Conservation (phyloP, 306 rosid species). For the Cicer pinnatifidum region DNA sequence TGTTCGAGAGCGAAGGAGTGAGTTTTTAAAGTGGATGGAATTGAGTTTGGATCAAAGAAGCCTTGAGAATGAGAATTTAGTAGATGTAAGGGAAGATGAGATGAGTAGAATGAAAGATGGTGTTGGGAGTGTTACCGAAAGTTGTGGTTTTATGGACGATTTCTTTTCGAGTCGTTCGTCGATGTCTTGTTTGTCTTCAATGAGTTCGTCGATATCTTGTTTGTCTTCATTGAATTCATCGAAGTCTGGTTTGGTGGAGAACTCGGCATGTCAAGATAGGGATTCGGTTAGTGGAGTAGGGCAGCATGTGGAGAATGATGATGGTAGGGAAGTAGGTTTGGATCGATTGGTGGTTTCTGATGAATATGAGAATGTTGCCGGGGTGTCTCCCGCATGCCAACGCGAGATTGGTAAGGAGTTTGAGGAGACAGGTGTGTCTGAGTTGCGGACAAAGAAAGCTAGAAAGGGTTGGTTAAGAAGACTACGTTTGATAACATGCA, state of each 20-base stretch:
- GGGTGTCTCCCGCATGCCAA: conserved; percentile 40
- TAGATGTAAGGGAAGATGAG: conserved; percentile 48
- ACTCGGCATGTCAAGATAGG: conserved; percentile 45
- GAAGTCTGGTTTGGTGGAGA: conserved; percentile 47
- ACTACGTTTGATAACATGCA: conserved; percentile 69
- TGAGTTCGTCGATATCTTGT: conserved; percentile 48
- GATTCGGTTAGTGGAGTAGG: conserved; percentile 32
- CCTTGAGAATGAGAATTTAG: conserved; percentile 45
- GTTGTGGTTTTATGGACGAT: conserved; percentile 54
- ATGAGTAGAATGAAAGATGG: conserved; percentile 50
- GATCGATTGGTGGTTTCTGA: conserved; percentile 46
- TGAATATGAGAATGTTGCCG: conserved; percentile 37
- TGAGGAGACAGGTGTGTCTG: conserved; percentile 34
- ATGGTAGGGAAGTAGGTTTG: conserved; percentile 38
- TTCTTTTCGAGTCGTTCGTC: conserved; percentile 69
- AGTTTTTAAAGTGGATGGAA: conserved; percentile 71
- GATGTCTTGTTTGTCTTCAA: conserved; percentile 51
- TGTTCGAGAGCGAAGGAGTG: conserved; percentile 72
- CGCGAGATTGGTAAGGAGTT: conserved; percentile 41
- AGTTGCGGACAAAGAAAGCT: conserved; percentile 41
- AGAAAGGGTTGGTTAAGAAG: conserved; percentile 66
- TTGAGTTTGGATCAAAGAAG: conserved; percentile 48
- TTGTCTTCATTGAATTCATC: conserved; percentile 46
- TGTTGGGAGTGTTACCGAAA: conserved; percentile 54
- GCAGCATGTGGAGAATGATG: conserved; percentile 51